Percentiles rank a stretch among this genome's conserved stretches.
These are phyloP conservation scores for Colletotrichum sp. DNA, from an alignment of 2,329 filamentous ascomycete genomes.

Conservation along the genomic window DNA sequence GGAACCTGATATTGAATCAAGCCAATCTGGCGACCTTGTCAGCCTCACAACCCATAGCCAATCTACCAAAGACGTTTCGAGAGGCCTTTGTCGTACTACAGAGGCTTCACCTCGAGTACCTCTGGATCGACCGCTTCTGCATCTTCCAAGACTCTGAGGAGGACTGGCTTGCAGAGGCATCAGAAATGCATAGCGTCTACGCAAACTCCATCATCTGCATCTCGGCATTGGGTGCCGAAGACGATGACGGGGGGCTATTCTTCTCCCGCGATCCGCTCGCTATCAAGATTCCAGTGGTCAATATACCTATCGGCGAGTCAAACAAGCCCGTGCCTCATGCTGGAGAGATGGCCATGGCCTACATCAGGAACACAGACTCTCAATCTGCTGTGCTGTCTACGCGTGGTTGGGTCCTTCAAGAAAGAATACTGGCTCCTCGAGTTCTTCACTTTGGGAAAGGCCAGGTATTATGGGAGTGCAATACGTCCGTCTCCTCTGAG, in stretches of 20 bases:
- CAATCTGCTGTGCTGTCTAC: not conserved
- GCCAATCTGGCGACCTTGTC: not conserved
- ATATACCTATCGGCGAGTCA: not conserved
- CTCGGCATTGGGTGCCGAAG: not conserved
- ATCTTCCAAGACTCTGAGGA: not conserved
- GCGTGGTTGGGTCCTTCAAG: not conserved
- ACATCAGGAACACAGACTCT: not conserved
- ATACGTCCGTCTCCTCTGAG: not conserved
- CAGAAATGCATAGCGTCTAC: not conserved
- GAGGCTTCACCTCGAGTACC: not conserved
- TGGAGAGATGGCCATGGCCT: not conserved
- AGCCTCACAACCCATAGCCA: not conserved
- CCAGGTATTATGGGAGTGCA: not conserved
- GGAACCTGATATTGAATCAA: not conserved
- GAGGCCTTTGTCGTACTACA: not conserved
- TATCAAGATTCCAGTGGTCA: not conserved
- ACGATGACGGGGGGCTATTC: not conserved
- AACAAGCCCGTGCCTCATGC: not conserved
- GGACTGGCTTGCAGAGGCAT: not conserved
- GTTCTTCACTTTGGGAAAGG: not conserved
- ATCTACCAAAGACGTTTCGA: not conserved
- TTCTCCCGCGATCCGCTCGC: not conserved
- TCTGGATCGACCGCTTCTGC: not conserved
- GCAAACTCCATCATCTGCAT: not conserved
- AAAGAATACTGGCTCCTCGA: not conserved